Conservation (phyloP, 257 asterid species). For the Craterostigma plantagineum region DNA sequence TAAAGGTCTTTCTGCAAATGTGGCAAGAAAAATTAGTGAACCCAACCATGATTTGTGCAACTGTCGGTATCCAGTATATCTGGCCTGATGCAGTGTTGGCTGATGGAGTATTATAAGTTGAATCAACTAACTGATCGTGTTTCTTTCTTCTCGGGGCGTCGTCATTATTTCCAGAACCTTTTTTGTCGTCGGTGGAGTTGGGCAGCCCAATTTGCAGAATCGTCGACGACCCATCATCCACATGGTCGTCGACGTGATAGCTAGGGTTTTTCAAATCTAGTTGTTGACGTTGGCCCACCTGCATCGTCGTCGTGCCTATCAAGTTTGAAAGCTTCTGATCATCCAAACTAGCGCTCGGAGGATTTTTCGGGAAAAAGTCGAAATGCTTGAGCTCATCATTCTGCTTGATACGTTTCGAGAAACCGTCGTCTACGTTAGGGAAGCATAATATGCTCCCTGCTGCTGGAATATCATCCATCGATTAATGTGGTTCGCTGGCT, state of each 20-base stretch:
- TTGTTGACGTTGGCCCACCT: too few relatives aligned
- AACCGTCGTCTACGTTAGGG: too few relatives aligned
- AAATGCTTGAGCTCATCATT: too few relatives aligned
- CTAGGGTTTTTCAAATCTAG: background rate
- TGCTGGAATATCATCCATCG: too few relatives aligned
- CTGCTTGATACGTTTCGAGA: too few relatives aligned
- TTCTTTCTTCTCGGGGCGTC: constrained; percentile 1
- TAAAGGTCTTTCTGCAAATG: constrained; percentile 51
- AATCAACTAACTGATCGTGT: too few relatives aligned
- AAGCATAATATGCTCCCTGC: too few relatives aligned
- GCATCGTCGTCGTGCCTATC: constrained; percentile 3
- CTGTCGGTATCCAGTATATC: constrained; percentile 67
- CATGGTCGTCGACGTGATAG: background rate
- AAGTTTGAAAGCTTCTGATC: too few relatives aligned
- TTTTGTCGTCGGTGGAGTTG: constrained; percentile 7
- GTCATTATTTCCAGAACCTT: constrained; percentile 7
- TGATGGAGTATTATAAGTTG: constrained; percentile 1
- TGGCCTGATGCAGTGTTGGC: constrained; percentile 3
- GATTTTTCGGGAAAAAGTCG: too few relatives aligned
- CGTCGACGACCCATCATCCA: constrained; percentile 17
- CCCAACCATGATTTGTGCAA: constrained; percentile 45
- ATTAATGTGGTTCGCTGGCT: too few relatives aligned
- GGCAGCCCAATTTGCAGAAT: constrained; percentile 48
- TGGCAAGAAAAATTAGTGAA: constrained; percentile 66
- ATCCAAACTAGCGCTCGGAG: constrained; percentile 4